Base-by-base conservation (phyloP, 305 asterid species). In the Fraxinus greggii region DNA sequence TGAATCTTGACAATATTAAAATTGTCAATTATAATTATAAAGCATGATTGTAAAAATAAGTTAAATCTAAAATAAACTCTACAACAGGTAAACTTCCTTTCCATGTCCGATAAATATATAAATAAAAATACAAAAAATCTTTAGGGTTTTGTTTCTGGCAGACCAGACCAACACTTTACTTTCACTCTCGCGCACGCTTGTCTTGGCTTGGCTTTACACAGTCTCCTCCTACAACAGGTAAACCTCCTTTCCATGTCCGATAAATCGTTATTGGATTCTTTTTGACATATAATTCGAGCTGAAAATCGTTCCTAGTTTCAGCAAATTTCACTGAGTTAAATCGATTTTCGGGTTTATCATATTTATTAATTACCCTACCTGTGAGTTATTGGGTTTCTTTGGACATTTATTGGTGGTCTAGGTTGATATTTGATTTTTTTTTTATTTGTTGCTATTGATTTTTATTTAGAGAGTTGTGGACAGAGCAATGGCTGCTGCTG, bases 401-500 rank as follows among this genome's bases (percentile, higher is more conserved):
- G 32, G 35, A 65, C 35, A 65, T 65, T 65, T 65, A 26, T 65
- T 32, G 76, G 48, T 7, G 42, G 76, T 29, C 36, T 24, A 32
- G 77, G 48, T 72, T 19, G 17, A 17, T 31, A 6, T 72, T 29
- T 72, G 26, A 13, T 29, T 48, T 56, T 15, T 7, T 7, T 31
- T 15, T 15, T 5, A 38, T 28, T 79, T 80, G 32, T 19, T 70
- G 67, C 69, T 35, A 72, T 33, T n/a, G 70, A 28, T 82, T 77
- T 40, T 48, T 33, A 33, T 42, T 26, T 78, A 7, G 40, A 23
- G 82, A 36, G 69, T 54, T 33, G 4, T 36, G 48, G 51, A 42
- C 36, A 19, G 15, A 72, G 76, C 69, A 21, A 89, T 89, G 94
- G 88, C 92, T 67, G 82, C 91, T 67, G 82, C 91, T 67, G 78